These are phyloP conservation scores for cucumber (Cucumis sativus) DNA, from an alignment of 306 rosid genomes.

Conservation along the genomic window Cucumber_9930_V3 NC_026655.2:27212501-27213000, in stretches of 20 bases:
- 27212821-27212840: neutral
- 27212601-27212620: slow-evolving; percentile 94
- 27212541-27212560: slow-evolving; percentile 91
- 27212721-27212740: neutral
- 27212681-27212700: neutral
- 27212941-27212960: neutral
- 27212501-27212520: neutral
- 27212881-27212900: neutral
- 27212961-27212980: neutral
- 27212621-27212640: slow-evolving; percentile 92
- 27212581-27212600: slow-evolving; percentile 96
- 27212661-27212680: slow-evolving; percentile 40
- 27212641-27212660: slow-evolving; percentile 40
- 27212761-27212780: neutral
- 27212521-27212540: slow-evolving; percentile 6
- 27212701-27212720: neutral
- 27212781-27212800: neutral
- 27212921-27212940: neutral
- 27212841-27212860: neutral
- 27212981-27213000: neutral
- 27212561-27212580: slow-evolving; percentile 97
- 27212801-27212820: neutral
- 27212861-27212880: neutral
- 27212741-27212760: neutral
- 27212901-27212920: neutral